Evolutionary conservation across 352 stramenopile genomes (phyloP).

Genomic region (Phytopythium chamaehyphon): DNA sequence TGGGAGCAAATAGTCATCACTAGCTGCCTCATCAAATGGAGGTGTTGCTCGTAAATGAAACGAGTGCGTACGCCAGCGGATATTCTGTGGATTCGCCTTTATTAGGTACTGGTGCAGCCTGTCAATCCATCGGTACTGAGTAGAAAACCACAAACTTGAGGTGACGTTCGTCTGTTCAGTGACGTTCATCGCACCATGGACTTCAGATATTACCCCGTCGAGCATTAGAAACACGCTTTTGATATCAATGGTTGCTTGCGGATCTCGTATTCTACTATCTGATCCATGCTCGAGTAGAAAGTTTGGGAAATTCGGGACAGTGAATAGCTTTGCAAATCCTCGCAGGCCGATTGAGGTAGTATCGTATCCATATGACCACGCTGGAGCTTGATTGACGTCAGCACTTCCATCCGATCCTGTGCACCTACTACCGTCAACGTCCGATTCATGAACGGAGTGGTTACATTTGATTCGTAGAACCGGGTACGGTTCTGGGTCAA

Average conservation of each 20-base stretch:
- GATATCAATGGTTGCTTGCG: constrained; percentile 10
- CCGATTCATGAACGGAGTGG: neutral
- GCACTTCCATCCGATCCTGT: neutral
- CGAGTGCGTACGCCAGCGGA: constrained; percentile 18
- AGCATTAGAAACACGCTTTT: constrained; percentile 26
- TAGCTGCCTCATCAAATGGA: neutral
- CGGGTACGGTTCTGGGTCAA: constrained; percentile 31
- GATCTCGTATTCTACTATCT: constrained; percentile 7
- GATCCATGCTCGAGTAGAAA: constrained; percentile 6
- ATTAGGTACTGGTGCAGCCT: constrained; percentile 31
- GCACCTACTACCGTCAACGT: constrained; percentile 1
- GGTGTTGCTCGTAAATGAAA: constrained; percentile 15
- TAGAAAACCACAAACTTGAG: constrained; percentile 15
- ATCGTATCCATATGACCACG: constrained; percentile 26
- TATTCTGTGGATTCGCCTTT: constrained; percentile 10
- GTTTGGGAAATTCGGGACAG: constrained; percentile 4
- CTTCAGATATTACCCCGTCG: constrained; percentile 19
- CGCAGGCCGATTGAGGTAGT: constrained; percentile 20
- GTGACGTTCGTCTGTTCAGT: neutral
- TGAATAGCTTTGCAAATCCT: constrained; percentile 9
- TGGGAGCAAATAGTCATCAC: neutral
- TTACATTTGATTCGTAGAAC: constrained; percentile 17
- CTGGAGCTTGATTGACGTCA: neutral
- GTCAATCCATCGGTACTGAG: constrained; percentile 33
- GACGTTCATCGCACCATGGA: neutral